Evolutionary conservation across 169 alveolate genomes (phyloP), one percentile per base, ranked within the genome.

Genomic region (Plasmodium falciparum): DNA sequence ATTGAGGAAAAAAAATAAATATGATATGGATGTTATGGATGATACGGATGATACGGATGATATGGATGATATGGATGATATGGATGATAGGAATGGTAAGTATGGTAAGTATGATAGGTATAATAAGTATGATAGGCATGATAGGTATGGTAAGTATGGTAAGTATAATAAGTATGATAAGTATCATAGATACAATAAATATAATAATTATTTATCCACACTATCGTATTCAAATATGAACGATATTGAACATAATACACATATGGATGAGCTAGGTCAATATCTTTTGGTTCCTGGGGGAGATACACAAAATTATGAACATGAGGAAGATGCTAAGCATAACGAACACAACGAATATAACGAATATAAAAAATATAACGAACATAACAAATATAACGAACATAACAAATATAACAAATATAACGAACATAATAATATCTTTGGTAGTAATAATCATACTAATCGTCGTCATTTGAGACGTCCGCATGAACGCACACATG

Each of bases 251-350:
- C 39, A 80, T 56, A 12, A 56, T 1, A 62, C 29, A 33, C 72
- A 69, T n/a, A 62, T 80, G 5, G 90, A 80, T 43, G 90, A 80
- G 6, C 49, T 80, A 7, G 90, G 90, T 0, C 29, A 80, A 22
- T 80, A 67, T 49, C 49, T 80, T 1, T 49, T 80, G 7, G 90
- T 80, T 50, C 45, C 45, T 33, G 15, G 39, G 8, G 61, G 49
- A 5, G 76, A 65, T 13, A 29, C 45, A 5, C 52, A 52, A n/a
- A 73, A 73, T 45, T 52, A 69, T 54, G 49, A 69, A 20, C 17
- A 29, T 22, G 45, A 2, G 0, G 45, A 59, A 24, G n/a, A 13
- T 6, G 9, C 3, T 20, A 26, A 52, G 5, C 1, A 26, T 9
- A 13, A 52, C 24, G 33, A 26, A 3, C 11, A 20, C 15, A 26